A percentile compares a stretch with the other conserved stretches of the same genome.
These are phyloP conservation scores for Recurvomyces mirabilis DNA, from an alignment of 495 filamentous ascomycete species.

Conservation along the genomic window DNA sequence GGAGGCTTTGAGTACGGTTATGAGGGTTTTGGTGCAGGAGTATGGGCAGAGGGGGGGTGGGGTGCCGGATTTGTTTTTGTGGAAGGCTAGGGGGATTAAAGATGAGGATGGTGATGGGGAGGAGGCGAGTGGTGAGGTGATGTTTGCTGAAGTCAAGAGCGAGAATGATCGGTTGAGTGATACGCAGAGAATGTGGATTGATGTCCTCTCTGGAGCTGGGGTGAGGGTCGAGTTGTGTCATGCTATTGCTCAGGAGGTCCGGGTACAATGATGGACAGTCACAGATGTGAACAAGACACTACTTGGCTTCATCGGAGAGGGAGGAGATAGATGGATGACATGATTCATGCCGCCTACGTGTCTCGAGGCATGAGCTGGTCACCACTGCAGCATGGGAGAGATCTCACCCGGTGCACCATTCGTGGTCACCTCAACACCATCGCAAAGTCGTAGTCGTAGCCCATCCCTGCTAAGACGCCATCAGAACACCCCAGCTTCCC, in stretches of 20 bases:
- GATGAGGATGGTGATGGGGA: conserved; percentile 9
- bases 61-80: conserved; percentile 87
- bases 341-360: no score
- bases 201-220: conserved; percentile 75
- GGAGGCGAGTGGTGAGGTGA: conserved; percentile 44
- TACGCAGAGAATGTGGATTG: conserved; percentile 93
- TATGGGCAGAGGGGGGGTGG: conserved; percentile 78
- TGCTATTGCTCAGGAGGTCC: conserved; percentile 66
- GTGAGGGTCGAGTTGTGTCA: conserved; percentile 81
- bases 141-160: conserved; percentile 88
- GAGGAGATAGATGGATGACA: no score
- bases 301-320: no score
- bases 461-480: no score
- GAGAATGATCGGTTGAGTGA: conserved; percentile 95
- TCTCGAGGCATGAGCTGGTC: no score
- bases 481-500: no score
- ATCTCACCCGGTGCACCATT: no score
- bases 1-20: conserved; percentile 68
- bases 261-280: no score
- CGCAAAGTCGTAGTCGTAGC: no score
- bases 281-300: no score
- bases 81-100: conserved; percentile 38
- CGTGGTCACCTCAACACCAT: no score
- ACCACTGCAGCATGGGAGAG: no score
- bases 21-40: conserved; percentile 89